Conservation (phyloP, 2,329 filamentous ascomycete genomes). For the Tolypocladium endophyticum region DNA sequence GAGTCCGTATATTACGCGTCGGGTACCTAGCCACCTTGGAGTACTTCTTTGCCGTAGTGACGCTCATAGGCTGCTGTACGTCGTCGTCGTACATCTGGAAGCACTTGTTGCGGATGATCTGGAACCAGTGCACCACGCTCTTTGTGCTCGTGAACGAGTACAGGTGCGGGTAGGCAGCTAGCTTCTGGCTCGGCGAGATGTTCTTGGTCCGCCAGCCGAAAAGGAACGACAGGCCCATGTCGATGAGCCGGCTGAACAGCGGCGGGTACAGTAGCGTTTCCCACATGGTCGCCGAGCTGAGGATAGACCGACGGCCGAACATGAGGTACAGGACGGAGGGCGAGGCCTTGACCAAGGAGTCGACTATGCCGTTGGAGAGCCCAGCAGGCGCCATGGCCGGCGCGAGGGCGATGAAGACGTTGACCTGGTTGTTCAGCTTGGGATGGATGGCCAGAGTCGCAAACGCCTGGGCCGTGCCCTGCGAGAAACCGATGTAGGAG, state of each 20-base stretch:
- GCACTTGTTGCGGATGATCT: conserved; percentile 90
- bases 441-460: conserved; percentile 88
- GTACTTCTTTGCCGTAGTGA: conserved; percentile 66
- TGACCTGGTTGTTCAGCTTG: conserved; percentile 80
- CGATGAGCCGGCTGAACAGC: conserved; percentile 81
- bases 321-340: conserved; percentile 86
- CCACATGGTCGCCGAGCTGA: conserved; percentile 94
- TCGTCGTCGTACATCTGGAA: conserved; percentile 99
- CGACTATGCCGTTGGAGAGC: conserved; percentile 79
- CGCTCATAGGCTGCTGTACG: conserved; percentile 63
- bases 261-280: conserved; percentile 91
- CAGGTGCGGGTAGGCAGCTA: conserved; percentile 89
- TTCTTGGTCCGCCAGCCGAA: conserved; percentile 86
- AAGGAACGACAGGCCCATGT: conserved; percentile 68
- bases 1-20: conserved; percentile 93
- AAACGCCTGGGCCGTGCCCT: conserved; percentile 94
- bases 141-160: conserved; percentile 97
- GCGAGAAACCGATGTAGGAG: conserved; percentile 94
- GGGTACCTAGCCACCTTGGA: conserved; percentile 96
- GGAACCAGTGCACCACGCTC: conserved; percentile 97
- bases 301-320: conserved; percentile 83
- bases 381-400: conserved; percentile 95
- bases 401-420: conserved; percentile 91
- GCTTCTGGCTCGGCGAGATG: conserved; percentile 77
- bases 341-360: conserved; percentile 86